These are phyloP conservation scores for Salix caprea DNA, from an alignment of 345 rosid genomes.

Conservation along the genomic window DNA sequence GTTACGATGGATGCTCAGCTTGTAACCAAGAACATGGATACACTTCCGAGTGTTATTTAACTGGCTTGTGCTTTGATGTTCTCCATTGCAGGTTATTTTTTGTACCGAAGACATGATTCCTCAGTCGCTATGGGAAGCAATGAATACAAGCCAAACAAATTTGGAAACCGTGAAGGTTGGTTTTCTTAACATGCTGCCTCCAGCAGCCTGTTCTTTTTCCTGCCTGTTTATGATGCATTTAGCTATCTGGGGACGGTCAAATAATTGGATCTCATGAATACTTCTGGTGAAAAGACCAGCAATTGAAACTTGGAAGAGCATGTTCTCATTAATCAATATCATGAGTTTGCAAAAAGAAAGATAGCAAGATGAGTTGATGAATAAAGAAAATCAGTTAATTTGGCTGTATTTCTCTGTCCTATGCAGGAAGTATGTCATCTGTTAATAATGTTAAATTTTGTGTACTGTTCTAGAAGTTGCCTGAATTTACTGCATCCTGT, in stretches of 20 bases:
- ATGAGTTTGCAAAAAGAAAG: too few species aligned
- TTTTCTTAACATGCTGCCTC: background rate
- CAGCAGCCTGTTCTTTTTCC: background rate
- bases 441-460: background rate
- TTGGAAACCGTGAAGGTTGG: constrained; percentile 52
- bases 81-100: constrained; percentile 44
- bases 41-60: too few species aligned
- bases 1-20: too few species aligned
- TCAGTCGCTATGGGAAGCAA: constrained; percentile 69
- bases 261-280: background rate
- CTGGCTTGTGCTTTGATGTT: background rate
- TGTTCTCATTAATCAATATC: too few species aligned
- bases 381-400: too few species aligned
- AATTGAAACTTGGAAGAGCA: background rate
- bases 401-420: background rate
- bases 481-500: background rate
- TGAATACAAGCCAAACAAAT: constrained; percentile 65
- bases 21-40: too few species aligned
- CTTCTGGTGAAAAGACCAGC: background rate
- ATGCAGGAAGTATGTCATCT: background rate
- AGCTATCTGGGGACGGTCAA: background rate
- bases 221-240: background rate
- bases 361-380: too few species aligned
- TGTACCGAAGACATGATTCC: constrained; percentile 75
- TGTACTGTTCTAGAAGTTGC: background rate